Conservation (phyloP, 345 rosid species). For the Excoecaria cochinchinensis region DNA sequence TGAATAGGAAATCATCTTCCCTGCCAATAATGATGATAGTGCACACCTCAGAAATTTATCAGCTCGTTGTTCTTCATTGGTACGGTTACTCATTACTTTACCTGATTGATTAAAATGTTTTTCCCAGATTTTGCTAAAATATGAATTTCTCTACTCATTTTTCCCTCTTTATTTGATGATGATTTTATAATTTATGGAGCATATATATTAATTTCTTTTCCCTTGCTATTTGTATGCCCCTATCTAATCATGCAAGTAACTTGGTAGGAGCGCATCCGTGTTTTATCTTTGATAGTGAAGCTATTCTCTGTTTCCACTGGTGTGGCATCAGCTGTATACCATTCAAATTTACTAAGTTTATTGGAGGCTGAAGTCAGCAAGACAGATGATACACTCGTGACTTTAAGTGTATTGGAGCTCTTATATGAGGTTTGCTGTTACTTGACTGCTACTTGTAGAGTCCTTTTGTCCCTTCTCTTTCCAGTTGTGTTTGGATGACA, state of each 20-base stretch:
- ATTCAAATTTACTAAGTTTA: conserved; percentile 63
- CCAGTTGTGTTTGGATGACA: not conserved
- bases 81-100: conserved; percentile 29
- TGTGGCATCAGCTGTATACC: conserved; percentile 63
- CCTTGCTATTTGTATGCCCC: not conserved
- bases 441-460: not conserved
- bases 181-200: not conserved
- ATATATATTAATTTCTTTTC: not conserved
- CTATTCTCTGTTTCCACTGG: conserved; percentile 69
- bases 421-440: conserved; percentile 65
- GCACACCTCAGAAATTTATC: conserved; percentile 72
- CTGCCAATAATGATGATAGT: conserved; percentile 43
- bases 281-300: conserved; percentile 82
- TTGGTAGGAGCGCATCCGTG: conserved; percentile 77
- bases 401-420: conserved; percentile 75
- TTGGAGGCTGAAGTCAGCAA: conserved; percentile 70
- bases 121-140: not conserved
- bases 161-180: not conserved
- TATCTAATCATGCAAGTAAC: conserved; percentile 19
- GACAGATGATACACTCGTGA: conserved; percentile 61
- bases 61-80: conserved; percentile 65
- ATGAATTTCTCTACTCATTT: not conserved
- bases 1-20: conserved; percentile 63
- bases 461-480: not conserved
- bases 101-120: not conserved